Percentiles rank a stretch among this genome's conserved stretches.
These are phyloP conservation scores for Lasiosphaeriaceae sp. DNA, from an alignment of 495 filamentous ascomycete species.

Conservation along the genomic window DNA sequence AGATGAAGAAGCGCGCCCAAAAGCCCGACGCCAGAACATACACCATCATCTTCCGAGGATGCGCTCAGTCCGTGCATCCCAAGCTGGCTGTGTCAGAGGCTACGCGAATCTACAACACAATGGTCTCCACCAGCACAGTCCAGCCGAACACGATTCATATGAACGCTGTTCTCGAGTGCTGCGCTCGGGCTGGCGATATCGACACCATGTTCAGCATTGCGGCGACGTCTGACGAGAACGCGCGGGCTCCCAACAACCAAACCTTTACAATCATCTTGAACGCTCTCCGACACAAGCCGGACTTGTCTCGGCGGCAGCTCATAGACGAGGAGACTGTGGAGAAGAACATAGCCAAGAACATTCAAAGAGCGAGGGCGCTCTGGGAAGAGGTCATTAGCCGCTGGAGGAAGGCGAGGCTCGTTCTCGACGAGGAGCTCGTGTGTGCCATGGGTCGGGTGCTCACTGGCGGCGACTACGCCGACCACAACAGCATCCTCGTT, in stretches of 20 bases:
- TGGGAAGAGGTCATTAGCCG: conserved; percentile 75
- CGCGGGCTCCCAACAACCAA: conserved; percentile 56
- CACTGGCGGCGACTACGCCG: conserved; percentile 51
- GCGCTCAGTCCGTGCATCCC: conserved; percentile 51
- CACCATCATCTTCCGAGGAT: conserved; percentile 76
- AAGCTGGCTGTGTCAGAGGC: conserved; percentile 56
- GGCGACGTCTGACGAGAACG: conserved; percentile 58
- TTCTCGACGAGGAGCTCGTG: conserved; percentile 69
- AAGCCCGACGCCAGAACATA: conserved; percentile 72
- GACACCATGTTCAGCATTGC: conserved; percentile 72
- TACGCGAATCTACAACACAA: conserved; percentile 65
- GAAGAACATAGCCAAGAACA: conserved; percentile 32
- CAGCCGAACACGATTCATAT: conserved; percentile 71
- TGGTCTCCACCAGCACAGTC: conserved; percentile 56
- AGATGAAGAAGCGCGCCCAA: conserved; percentile 93
- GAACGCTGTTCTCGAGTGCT: conserved; percentile 81
- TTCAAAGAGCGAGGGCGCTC: conserved; percentile 57
- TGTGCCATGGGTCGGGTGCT: conserved; percentile 73
- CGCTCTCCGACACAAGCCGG: conserved; percentile 47
- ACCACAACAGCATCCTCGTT: conserved; percentile 63
- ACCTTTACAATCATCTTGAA: conserved; percentile 83
- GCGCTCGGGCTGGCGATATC: conserved; percentile 62
- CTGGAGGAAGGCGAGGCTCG: conserved; percentile 65
- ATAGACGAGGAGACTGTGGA: conserved; percentile 20
- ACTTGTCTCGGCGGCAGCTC: neutral